Conservation (phyloP, 1,284 basidiomycete genomes). For the Tetrapyrgos nigripes region DNA sequence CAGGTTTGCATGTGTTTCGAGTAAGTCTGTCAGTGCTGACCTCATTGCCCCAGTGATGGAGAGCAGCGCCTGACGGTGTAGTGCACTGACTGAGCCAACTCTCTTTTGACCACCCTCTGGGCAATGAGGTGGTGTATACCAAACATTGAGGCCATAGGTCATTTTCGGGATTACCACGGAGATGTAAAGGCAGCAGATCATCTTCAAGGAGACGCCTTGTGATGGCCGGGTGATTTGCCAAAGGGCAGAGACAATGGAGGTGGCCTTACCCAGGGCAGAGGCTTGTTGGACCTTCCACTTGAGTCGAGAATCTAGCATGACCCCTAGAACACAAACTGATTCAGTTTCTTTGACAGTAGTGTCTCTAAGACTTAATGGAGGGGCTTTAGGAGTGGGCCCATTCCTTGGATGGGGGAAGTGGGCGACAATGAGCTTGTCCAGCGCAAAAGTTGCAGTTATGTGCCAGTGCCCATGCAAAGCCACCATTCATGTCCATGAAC, state of each 20-base stretch:
- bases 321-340: constrained; percentile 33
- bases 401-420: constrained; percentile 19
- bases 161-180: constrained; percentile 39
- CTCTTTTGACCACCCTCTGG: not conserved
- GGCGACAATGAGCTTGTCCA: constrained; percentile 29
- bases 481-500: constrained; percentile 33
- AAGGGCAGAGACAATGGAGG: constrained; percentile 24
- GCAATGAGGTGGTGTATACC: constrained; percentile 31
- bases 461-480: constrained; percentile 28
- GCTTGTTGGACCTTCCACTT: constrained; percentile 36
- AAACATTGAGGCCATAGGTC: constrained; percentile 41
- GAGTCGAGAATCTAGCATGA: constrained; percentile 42
- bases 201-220: constrained; percentile 18
- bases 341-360: too few species aligned
- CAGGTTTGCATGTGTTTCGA: constrained; percentile 28
- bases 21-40: constrained; percentile 28
- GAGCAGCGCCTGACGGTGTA: constrained; percentile 27
- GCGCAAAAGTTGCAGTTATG: constrained; percentile 34
- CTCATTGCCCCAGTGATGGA: constrained; percentile 28
- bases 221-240: constrained; percentile 22
- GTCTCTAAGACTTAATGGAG: too few species aligned
- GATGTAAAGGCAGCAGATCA: constrained; percentile 27
- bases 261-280: constrained; percentile 36
- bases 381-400: too few species aligned
- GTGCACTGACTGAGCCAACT: constrained; percentile 8